Percentiles rank a stretch among this genome's conserved stretches.
Conservation (phyloP, 805 yeast species). For the Yamadazyma tumulicola region DNA sequence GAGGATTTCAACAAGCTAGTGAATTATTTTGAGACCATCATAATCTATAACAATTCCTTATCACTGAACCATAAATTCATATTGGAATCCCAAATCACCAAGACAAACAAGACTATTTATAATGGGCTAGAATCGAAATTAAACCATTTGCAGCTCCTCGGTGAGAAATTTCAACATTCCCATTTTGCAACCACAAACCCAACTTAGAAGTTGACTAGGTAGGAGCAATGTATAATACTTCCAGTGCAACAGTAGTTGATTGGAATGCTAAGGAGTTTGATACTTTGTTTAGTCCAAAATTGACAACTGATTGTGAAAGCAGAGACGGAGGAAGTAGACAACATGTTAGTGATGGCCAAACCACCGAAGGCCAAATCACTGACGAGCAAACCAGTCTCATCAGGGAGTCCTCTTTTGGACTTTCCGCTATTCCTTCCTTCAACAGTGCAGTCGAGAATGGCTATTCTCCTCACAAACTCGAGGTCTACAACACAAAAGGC, state of each 20-base stretch:
- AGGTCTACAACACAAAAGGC: too few species aligned
- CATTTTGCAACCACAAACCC: neutral
- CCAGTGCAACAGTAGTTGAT: neutral
- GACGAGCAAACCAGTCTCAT: too few species aligned
- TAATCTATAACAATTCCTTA: constrained; percentile 11
- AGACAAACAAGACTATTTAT: neutral
- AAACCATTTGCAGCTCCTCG: constrained; percentile 6
- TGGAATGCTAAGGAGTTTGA: neutral
- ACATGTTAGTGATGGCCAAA: too few species aligned
- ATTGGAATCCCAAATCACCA: constrained; percentile 2
- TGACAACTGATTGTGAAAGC: too few species aligned
- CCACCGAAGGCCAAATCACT: too few species aligned
- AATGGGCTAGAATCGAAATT: constrained; percentile 7
- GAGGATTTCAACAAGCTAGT: constrained; percentile 17
- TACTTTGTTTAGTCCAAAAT: neutral
- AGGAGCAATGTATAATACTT: constrained; percentile 1
- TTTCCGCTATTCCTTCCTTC: too few species aligned
- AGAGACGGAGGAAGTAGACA: too few species aligned
- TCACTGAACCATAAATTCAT: neutral
- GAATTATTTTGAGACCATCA: constrained; percentile 26
- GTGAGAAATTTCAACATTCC: constrained; percentile 1
- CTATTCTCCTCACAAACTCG: too few species aligned
- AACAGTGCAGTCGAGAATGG: too few species aligned
- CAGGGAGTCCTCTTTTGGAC: too few species aligned
- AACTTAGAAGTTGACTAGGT: constrained; percentile 1